Evolutionary conservation across 176 grass and related monocot genomes (phyloP), one percentile per base, ranked within the genome.

Genomic region (Oryza coarctata): DNA sequence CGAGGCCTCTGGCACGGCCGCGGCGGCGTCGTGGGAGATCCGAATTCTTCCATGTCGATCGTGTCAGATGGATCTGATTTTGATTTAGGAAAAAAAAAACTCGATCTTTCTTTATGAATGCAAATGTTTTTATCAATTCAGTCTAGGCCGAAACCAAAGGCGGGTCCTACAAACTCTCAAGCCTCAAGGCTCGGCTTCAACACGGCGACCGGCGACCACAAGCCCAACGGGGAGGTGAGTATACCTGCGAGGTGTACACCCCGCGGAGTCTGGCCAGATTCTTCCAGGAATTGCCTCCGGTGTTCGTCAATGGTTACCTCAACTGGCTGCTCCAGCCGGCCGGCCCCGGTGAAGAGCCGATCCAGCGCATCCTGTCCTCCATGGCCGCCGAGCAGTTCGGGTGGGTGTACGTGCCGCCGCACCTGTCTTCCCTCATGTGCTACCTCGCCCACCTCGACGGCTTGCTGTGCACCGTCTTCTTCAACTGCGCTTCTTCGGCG

Each of bases 181-280:
- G n/a, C n/a, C n/a, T n/a, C n/a, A n/a, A n/a, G 81, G 41, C 60
- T 83, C 15, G 61, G 71, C 13, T 83, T 84, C 32, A 73, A 84
- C 62, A 17, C 34, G 17, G 45, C 33, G 1, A 43, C 45, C 33
- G 63, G 82, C 15, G 12, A 68, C 25, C 82, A 76, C 73, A 65
- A 8, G 18, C 38, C 1, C 33, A 6, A 5, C 4, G 63, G 63
- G 3, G n/a, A n/a, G n/a, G n/a, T n/a, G 6, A 43, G 33, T 26
- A 18, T 3, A 67, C 3, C 33, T 84, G 82, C 45, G 73, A 76
- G 73, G 82, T 76, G 64, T 76, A 45, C 39, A 12, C 25, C 20
- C 73, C 3, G 22, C 20, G 10, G n/a, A n/a, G n/a, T n/a, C n/a
- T 0, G 12, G 65, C 27, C 12, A 61, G 28, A 26, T 25, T 70